These are phyloP conservation scores for Tricholoma bakamatsutake DNA, from an alignment of 768 basidiomycete species.

Conservation along the genomic window DNA sequence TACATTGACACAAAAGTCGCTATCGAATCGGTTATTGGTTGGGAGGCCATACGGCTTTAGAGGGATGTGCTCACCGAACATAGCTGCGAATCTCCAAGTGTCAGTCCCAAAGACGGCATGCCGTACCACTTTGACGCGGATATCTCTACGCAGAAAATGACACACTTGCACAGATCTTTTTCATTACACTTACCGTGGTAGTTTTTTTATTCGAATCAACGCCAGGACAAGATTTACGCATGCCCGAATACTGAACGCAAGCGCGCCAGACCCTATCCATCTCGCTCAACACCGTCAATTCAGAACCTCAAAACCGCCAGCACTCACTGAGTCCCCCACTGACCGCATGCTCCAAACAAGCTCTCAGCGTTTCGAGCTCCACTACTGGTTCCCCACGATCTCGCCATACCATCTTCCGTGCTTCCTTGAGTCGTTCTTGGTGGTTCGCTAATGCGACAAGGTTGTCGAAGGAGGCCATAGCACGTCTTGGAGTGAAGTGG, in stretches of 20 bases:
- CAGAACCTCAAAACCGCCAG: neutral
- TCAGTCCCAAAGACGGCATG: slow-evolving; percentile 83
- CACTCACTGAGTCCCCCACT: slow-evolving; percentile 67
- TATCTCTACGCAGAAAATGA: slow-evolving; percentile 35
- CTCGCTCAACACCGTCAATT: neutral
- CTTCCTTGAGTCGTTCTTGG: slow-evolving; percentile 66
- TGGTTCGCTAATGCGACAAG: slow-evolving; percentile 81
- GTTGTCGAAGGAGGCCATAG: slow-evolving; percentile 78
- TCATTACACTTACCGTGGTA: slow-evolving; percentile 49
- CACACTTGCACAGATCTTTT: neutral
- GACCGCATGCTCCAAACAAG: slow-evolving; percentile 66
- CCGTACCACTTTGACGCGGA: slow-evolving; percentile 60
- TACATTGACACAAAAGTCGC: slow-evolving; percentile 76
- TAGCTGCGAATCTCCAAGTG: slow-evolving; percentile 78
- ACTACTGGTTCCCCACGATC: slow-evolving; percentile 72
- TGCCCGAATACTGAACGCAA: slow-evolving; percentile 80
- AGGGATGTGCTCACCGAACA: slow-evolving; percentile 55
- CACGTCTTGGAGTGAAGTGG: slow-evolving; percentile 45
- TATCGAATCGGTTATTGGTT: slow-evolving; percentile 18
- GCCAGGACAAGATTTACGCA: slow-evolving; percentile 78
- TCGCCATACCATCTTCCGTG: slow-evolving; percentile 78
- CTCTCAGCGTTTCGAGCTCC: slow-evolving; percentile 55
- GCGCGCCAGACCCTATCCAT: slow-evolving; percentile 63
- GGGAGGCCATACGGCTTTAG: neutral
- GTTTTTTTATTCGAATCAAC: slow-evolving; percentile 62